phyloP scores from a whole-genome alignment of 192 early-diverging fungal genomes.

The Dispira simplex region DNA sequence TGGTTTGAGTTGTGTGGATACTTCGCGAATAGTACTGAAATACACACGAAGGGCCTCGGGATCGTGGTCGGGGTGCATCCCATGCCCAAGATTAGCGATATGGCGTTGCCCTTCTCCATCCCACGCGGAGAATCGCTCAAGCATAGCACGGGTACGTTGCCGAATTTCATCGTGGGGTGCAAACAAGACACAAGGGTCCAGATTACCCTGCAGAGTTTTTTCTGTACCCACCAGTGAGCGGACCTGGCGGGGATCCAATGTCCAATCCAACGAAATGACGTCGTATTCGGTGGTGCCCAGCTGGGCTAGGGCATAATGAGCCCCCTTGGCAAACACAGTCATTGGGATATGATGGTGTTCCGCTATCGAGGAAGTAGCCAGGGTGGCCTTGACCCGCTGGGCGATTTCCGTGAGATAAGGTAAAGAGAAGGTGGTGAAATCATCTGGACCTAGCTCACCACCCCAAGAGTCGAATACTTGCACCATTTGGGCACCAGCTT shows the following conservation, averaged over 20 bases:
- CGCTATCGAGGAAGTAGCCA: conserved; percentile 20
- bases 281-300: conserved; percentile 60
- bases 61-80: conserved; percentile 75
- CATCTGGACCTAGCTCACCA: conserved; percentile 73
- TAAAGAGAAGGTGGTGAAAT: conserved; percentile 72
- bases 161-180: conserved; percentile 59
- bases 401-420: conserved; percentile 84
- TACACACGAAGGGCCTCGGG: conserved; percentile 54
- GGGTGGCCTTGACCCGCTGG: conserved; percentile 44
- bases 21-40: conserved; percentile 47
- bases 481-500: conserved; percentile 91
- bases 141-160: conserved; percentile 57
- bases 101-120: conserved; percentile 26
- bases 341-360: conserved; percentile 49
- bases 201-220: conserved; percentile 74
- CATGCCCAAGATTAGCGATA: conserved; percentile 95
- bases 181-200: conserved; percentile 78
- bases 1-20: conserved; percentile 28
- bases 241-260: conserved; percentile 42
- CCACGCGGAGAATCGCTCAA: conserved; percentile 56
- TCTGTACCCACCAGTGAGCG: conserved; percentile 16
- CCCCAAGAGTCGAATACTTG: conserved; percentile 98
- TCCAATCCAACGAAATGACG: conserved; percentile 86
- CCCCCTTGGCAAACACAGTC: conserved; percentile 83
- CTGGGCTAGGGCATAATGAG: conserved; percentile 71